Evolutionary conservation across 1,139 yeast species (phyloP).

Genomic region (Saccharomycopsis hybrid): DNA sequence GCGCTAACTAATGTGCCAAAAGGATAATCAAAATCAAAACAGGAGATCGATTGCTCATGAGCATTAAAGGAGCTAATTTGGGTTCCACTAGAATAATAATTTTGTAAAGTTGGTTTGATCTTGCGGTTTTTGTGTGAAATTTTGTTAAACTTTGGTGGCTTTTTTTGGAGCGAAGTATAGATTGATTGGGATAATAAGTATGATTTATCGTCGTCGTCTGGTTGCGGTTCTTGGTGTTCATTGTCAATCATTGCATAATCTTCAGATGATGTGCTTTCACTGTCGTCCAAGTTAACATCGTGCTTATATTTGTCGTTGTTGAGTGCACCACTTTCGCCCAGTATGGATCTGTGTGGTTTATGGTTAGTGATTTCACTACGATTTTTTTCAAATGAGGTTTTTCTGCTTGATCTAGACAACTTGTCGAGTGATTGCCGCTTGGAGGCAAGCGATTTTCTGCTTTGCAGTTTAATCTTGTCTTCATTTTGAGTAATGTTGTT

Average conservation of each 20-base stretch:
- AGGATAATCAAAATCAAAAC: constrained; percentile 62
- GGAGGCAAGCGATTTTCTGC: not conserved
- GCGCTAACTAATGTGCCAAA: constrained; percentile 74
- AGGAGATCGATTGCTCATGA: constrained; percentile 45
- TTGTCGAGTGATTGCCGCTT: not conserved
- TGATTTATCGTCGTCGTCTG: not conserved
- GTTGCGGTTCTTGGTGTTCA: constrained; percentile 25
- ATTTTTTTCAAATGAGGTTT: not conserved
- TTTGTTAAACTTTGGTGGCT: constrained; percentile 27
- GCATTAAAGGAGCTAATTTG: constrained; percentile 45
- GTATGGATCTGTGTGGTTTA: not conserved
- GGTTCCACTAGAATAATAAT: constrained; percentile 53
- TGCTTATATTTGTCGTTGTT: not conserved
- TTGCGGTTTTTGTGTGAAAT: constrained; percentile 33
- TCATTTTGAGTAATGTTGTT: too few species aligned
- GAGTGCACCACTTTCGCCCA: not conserved
- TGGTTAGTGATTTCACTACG: too few species aligned
- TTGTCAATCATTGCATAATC: constrained; percentile 21
- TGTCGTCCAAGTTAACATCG: not conserved
- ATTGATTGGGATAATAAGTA: constrained; percentile 29
- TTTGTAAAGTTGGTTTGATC: constrained; percentile 55
- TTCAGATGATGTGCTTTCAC: constrained; percentile 8
- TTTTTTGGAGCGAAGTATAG: constrained; percentile 33
- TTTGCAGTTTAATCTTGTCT: not conserved
- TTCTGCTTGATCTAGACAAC: not conserved